Evolutionary conservation across 148 eudicot genomes (phyloP).

Genomic region (Vaccinium vitisidaea): DNA sequence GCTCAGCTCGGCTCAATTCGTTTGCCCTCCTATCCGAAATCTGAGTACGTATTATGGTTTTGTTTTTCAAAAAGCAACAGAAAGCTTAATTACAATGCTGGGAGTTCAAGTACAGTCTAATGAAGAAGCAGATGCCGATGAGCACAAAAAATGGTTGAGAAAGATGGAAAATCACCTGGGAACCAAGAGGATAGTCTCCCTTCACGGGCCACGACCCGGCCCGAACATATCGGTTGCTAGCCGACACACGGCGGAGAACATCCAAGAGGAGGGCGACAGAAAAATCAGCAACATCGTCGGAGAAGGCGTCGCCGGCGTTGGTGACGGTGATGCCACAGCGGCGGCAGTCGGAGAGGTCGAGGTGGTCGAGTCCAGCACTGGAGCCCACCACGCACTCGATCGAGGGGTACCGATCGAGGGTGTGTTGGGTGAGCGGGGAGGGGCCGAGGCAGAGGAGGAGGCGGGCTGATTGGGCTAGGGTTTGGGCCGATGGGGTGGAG

Average conservation of each 20-base stretch:
- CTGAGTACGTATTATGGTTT: no score
- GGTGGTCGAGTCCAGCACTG: constrained; percentile 52
- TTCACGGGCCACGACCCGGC: constrained; percentile 52
- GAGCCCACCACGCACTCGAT: constrained; percentile 47
- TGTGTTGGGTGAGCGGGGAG: constrained; percentile 35
- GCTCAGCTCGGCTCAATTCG: no score
- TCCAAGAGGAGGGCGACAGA: constrained; percentile 65
- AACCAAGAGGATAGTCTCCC: constrained; percentile 43
- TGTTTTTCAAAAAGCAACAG: no score
- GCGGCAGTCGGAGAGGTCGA: constrained; percentile 62
- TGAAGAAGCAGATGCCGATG: no score
- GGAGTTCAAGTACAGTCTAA: no score
- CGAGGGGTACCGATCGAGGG: constrained; percentile 44
- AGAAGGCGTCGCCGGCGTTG: constrained; percentile 62
- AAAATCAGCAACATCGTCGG: constrained; percentile 68
- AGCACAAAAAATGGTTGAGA: no score
- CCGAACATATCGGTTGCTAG: constrained; percentile 54
- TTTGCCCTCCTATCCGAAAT: no score
- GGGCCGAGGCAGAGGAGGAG: constrained; percentile 41
- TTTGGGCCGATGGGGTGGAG: neutral
- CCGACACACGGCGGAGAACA: constrained; percentile 57
- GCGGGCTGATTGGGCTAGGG: constrained; percentile 21
- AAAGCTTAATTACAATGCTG: no score
- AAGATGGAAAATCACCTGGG: constrained; percentile 35
- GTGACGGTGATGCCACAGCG: constrained; percentile 56